Base-by-base conservation (phyloP, 2,329 filamentous ascomycete genomes). In the Epichloe sp. region DNA sequence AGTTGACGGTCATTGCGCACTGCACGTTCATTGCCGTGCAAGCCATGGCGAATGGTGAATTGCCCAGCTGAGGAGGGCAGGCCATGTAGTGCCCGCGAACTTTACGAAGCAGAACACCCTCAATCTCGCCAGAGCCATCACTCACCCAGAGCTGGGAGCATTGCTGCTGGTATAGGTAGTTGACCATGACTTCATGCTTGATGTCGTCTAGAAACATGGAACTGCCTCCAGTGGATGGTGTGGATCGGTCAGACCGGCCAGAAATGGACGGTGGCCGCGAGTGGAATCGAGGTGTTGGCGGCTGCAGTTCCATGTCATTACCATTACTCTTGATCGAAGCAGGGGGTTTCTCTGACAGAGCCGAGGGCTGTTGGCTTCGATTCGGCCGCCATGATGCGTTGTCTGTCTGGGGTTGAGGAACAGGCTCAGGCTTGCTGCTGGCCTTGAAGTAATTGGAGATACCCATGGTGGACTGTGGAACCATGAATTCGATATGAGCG, bases 161-260 rank as follows among this genome's bases (percentile, higher is more conserved):
- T 67, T 88, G 85, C 63, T 89, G 84, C 65, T 89, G 85, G 66
- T 88, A 88, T 26, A 90, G 72, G 63, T 87, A 88, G 67, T 86
- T 88, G 54, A 86, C 84, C 85, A 89, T 89, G 54, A 89, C 83
- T 65, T 89, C 85, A 61, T 88, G 82, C 66, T 85, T 86, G 66
- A 88, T 85, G 55, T 86, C 83, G 53, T 86, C 82, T 11, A 85
- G 65, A 53, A 83, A 75, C 52, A 75, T 67, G 40, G 76, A 79
- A 60, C 74, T 79, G 46, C 65, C 65, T 10, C 36, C 46, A 23
- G 62, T 66, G 15, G 65, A 67, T n/a, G 61, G 62, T 5, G 60
- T 60, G 15, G 74, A 77, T 35, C 64, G 65, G 19, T 65, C 73
- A 12, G 75, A 77, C 31, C 64, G 65, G 15, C 66, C 73, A 14